Percentiles rank a stretch among this genome's conserved stretches.
phyloP scores from a whole-genome alignment of 495 filamentous ascomycete genomes.

The Tuber microsphaerosporum region DNA sequence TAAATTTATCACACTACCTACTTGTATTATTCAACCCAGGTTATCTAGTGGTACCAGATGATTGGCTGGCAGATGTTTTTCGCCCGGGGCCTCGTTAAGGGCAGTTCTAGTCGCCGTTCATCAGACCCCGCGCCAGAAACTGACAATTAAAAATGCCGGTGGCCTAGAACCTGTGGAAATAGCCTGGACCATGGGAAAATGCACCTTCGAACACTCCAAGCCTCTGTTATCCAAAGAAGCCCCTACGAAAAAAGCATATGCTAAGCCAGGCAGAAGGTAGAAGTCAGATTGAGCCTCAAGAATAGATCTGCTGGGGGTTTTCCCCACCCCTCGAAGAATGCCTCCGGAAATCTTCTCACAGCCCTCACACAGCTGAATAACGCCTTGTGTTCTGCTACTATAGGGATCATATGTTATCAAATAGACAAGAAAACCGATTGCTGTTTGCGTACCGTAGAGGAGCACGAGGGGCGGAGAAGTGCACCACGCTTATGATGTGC shows the following conservation, averaged over 20 bases:
- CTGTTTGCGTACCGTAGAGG: background rate
- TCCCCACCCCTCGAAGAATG: background rate
- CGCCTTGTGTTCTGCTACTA: background rate
- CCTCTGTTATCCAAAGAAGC: background rate
- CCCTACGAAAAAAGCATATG: background rate
- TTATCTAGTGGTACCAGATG: background rate
- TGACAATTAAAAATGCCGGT: background rate
- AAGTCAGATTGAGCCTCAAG: background rate
- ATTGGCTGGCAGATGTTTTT: background rate
- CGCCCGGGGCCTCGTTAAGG: background rate
- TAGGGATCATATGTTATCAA: background rate
- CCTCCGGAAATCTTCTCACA: background rate
- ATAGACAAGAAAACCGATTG: background rate
- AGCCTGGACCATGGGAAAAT: background rate
- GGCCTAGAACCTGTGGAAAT: background rate
- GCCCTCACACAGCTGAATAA: background rate
- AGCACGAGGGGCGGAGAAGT: background rate
- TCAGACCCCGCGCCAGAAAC: background rate
- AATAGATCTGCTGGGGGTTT: background rate
- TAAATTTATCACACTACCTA: background rate
- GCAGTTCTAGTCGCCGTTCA: background rate
- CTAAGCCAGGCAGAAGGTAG: background rate
- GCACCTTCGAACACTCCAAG: background rate
- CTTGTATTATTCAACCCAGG: too few species aligned
- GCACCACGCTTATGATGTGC: background rate